phyloP scores from a whole-genome alignment of 1,284 basidiomycete species.

The Ustilago trichophora region DNA sequence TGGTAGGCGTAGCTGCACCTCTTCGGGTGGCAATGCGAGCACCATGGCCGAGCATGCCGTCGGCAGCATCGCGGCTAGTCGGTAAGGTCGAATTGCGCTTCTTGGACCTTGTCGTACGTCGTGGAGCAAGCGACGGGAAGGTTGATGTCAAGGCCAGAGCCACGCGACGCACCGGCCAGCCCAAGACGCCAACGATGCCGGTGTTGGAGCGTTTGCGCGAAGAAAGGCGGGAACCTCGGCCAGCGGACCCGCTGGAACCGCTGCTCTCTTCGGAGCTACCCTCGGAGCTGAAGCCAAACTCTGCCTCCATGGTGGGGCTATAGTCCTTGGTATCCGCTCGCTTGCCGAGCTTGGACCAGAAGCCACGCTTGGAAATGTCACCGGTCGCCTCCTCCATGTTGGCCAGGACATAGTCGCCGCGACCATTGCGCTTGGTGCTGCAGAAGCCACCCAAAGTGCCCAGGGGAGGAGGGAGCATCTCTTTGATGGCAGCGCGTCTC shows the following conservation, averaged over 20 bases:
- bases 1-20: constrained; percentile 29
- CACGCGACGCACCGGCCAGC: constrained; percentile 37
- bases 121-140: constrained; percentile 30
- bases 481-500: constrained; percentile 42
- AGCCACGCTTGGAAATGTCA: constrained; percentile 24
- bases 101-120: constrained; percentile 20
- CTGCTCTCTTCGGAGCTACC: constrained; percentile 48
- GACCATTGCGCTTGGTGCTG: constrained; percentile 26
- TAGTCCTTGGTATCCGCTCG: constrained; percentile 30
- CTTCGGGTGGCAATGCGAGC: constrained; percentile 30
- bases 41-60: constrained; percentile 13
- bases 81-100: constrained; percentile 43
- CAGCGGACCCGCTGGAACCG: constrained; percentile 18
- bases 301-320: constrained; percentile 45
- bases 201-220: constrained; percentile 20
- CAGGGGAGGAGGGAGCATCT: constrained; percentile 50
- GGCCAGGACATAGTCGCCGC: constrained; percentile 59
- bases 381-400: constrained; percentile 57
- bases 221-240: constrained; percentile 6
- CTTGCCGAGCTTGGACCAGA: constrained; percentile 44
- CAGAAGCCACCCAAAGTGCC: constrained; percentile 46
- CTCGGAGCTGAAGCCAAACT: constrained; percentile 45
- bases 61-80: constrained; percentile 9
- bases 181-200: constrained; percentile 20
- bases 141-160: constrained; percentile 23